Evolutionary conservation across 257 asterid species (phyloP), one percentile per base, ranked within the genome.

Genomic region (Leonotis leonurus): DNA sequence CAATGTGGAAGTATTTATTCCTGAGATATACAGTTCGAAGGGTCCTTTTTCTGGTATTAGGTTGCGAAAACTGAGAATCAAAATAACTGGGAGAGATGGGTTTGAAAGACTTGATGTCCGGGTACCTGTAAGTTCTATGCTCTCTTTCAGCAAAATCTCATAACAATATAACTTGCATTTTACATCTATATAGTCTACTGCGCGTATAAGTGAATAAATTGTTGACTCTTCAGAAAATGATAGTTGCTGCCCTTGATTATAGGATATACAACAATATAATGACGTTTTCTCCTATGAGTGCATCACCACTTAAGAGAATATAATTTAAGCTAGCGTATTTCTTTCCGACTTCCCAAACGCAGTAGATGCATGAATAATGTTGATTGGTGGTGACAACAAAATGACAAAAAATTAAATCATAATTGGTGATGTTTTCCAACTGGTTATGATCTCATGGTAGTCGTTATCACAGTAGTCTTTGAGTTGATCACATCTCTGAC

Each of bases 31-130:
- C 67, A 65, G 71, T 71, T 73, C 80, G 51, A 68, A 46, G 39
- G 71, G 70, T 45, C 70, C 88, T 45, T 80, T 80, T 73, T 76
- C 86, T 7, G 85, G 77, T 50, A 80, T 78, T 63, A 85, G 95
- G 94, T 88, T 94, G 36, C 74, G 91, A 60, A 88, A 84, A 64
- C 72, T 88, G 73, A 83, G 96, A 78, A 84, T 91, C 66, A 91
- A 60, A 75, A 88, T 91, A 58, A 84, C 95, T 56, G 98, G 96
- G 68, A 77, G 77, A 64, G 98, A 91, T 86, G 98, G 95, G 67
- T 80, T 53, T 61, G 96, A 82, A 72, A 85, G 76, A 71, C 98
- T 91, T 52, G 96, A 91, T 75, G 78, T 91, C 56, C 81, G 82
- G 51, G 78, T 91, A 75, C 98, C 98, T 40, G 98, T 90, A 83